These are phyloP conservation scores for Alternaria gaisen DNA, from an alignment of 2,329 filamentous ascomycete species.

Conservation along the genomic window DNA sequence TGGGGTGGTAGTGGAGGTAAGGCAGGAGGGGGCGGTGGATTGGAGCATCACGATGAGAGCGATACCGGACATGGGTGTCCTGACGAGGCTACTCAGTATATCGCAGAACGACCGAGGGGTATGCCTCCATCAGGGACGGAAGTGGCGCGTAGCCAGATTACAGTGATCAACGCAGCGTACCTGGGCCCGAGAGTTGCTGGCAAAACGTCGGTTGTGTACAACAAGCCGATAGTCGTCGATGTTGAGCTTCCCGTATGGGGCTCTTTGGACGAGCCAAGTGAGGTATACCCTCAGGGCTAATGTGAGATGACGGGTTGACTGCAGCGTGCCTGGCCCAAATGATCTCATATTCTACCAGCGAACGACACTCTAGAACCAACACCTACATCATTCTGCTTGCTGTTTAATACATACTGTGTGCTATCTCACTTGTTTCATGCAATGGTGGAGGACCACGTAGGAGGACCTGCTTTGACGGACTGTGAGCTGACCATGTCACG, in stretches of 20 bases:
- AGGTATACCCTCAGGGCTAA: constrained; percentile 9
- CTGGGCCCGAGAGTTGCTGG: constrained; percentile 68
- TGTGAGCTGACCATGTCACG: constrained; percentile 9
- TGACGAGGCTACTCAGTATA: constrained; percentile 30
- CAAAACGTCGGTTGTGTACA: constrained; percentile 67
- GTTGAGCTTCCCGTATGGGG: constrained; percentile 72
- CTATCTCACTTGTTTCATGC: constrained; percentile 5
- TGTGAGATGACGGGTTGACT: constrained; percentile 22
- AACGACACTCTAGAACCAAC: constrained; percentile 5
- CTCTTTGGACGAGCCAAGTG: constrained; percentile 24
- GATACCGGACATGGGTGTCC: constrained; percentile 27
- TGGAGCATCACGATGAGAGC: constrained; percentile 24
- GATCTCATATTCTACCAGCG: constrained; percentile 32
- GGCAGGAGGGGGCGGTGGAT: constrained; percentile 25
- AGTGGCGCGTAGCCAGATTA: constrained; percentile 69
- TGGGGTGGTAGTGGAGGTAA: constrained; percentile 17
- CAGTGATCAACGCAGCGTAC: constrained; percentile 81
- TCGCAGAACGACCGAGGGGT: constrained; percentile 4
- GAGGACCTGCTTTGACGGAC: constrained; percentile 19
- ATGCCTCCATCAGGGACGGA: constrained; percentile 21
- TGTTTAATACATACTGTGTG: constrained; percentile 12
- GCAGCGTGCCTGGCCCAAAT: constrained; percentile 27
- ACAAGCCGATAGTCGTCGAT: constrained; percentile 87
- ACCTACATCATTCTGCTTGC: constrained; percentile 2
- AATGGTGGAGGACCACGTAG: constrained; percentile 39